Evolutionary conservation across 2,329 filamentous ascomycete genomes (phyloP), one percentile per base, ranked within the genome.

Genomic region (Fusarium continuum): DNA sequence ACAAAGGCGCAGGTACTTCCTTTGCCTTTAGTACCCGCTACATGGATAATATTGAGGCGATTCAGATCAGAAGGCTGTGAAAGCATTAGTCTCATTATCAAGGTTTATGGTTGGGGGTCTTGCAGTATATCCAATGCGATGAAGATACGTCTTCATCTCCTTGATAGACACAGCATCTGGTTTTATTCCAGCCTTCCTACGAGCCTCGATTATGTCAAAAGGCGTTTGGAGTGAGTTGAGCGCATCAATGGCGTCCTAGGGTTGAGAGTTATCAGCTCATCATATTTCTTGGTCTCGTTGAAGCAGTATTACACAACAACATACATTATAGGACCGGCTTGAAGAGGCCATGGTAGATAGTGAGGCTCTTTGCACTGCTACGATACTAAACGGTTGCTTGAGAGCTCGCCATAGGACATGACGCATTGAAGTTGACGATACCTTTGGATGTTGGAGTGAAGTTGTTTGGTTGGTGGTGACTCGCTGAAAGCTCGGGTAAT

Each of bases 141-240:
- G 80, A 71, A 92, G 85, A 84, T 92, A 96, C 58, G 88, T 84
- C 65, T 87, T 83, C 87, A 96, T 96, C 75, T 97, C 91, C 4
- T 86, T 85, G 41, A 95, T 87, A 8, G 91, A 81, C 52, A 82
- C 81, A 57, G 86, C 82, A 76, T 95, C 91, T 70, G 91, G 87
- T 23, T 83, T 85, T 61, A 88, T 80, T 17, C 92, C 91, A 16
- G 89, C 90, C 74, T 91, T 91, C 50, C 88, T 85, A 46, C 95
- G 88, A 45, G 89, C 88, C 73, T 96, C 88, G 16, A 97, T 85
- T 46, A 92, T 85, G 43, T 90, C 86, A 73, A 90, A 94, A 47
- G 96, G 96, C 35, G 91, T 92, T 76, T 99, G 95, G 45, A 98
- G 87, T 38, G 91, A 90, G 77, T 98, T 98, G 72, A 98, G 85